phyloP scores from a whole-genome alignment of 2,329 filamentous ascomycete genomes.

The Apiospora marii region DNA sequence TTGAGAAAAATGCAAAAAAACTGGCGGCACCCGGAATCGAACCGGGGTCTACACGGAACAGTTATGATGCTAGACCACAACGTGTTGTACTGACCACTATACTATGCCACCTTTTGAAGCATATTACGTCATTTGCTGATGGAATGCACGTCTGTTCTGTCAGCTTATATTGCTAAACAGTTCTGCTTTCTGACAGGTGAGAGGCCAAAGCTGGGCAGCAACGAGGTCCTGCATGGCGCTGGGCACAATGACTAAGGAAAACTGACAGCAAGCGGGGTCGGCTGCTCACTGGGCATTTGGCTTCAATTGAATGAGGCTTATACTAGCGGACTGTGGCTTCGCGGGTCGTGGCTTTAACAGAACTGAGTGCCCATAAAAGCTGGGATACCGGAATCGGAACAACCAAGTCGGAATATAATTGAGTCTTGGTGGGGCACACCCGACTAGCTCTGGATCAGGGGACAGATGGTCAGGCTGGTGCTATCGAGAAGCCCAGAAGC shows the following conservation, averaged over 20 bases:
- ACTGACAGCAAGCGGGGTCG: background rate
- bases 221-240: background rate
- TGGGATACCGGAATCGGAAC: background rate
- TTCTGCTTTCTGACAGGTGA: background rate
- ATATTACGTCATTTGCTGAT: conserved; percentile 1
- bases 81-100: conserved; percentile 27
- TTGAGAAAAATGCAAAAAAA: background rate
- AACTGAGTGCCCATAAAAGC: background rate
- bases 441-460: conserved; percentile 5
- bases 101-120: conserved; percentile 24
- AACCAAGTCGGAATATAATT: background rate
- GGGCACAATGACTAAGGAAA: background rate
- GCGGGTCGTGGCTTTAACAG: background rate
- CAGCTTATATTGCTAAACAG: background rate
- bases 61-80: conserved; percentile 21
- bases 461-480: conserved; percentile 19
- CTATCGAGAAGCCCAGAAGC: background rate
- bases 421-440: background rate
- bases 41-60: conserved; percentile 27
- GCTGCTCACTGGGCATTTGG: background rate
- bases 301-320: background rate
- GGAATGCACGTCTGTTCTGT: background rate
- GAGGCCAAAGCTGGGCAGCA: background rate
- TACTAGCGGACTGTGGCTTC: background rate
- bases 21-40: conserved; percentile 27